Percentiles rank a stretch among this genome's conserved stretches.
phyloP scores from a whole-genome alignment of 352 stramenopile species.

The Pythium insidiosum region DNA sequence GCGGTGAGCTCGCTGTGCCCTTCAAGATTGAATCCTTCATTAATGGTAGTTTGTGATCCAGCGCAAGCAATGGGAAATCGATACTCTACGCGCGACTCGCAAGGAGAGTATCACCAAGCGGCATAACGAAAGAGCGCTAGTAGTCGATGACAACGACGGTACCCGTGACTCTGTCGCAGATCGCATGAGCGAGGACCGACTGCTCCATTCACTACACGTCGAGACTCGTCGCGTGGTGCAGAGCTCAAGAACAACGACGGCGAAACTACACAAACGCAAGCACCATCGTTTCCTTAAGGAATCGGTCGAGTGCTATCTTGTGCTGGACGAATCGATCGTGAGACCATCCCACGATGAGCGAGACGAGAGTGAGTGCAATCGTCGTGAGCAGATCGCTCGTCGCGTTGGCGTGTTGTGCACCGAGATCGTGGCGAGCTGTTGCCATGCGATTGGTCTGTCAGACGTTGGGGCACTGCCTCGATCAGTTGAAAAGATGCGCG shows the following conservation, averaged over 20 bases:
- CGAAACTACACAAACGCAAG: no score
- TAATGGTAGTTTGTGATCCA: not conserved
- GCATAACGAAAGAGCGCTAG: no score
- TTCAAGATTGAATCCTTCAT: not conserved
- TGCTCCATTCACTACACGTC: constrained; percentile 22
- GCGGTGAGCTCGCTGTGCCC: constrained; percentile 3
- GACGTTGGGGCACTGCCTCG: constrained; percentile 13
- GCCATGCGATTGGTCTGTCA: constrained; percentile 12
- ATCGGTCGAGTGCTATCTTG: constrained; percentile 17
- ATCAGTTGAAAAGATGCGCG: constrained; percentile 19
- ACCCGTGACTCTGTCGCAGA: no score
- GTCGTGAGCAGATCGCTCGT: constrained; percentile 8
- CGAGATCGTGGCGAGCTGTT: constrained; percentile 24
- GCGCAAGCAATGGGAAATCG: constrained; percentile 13
- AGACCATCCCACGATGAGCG: not conserved
- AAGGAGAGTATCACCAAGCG: constrained; percentile 1
- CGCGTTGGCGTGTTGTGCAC: constrained; percentile 23
- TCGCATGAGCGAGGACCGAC: constrained; percentile 22
- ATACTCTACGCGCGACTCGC: constrained; percentile 7
- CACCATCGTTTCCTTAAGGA: constrained; percentile 16
- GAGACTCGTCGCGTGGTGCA: constrained; percentile 13
- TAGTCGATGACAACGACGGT: no score
- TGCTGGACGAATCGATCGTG: constrained; percentile 11
- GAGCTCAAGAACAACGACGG: no score
- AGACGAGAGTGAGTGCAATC: constrained; percentile 10